Evolutionary conservation across 2,329 filamentous ascomycete species (phyloP).

Genomic region (Cercospora sojina): DNA sequence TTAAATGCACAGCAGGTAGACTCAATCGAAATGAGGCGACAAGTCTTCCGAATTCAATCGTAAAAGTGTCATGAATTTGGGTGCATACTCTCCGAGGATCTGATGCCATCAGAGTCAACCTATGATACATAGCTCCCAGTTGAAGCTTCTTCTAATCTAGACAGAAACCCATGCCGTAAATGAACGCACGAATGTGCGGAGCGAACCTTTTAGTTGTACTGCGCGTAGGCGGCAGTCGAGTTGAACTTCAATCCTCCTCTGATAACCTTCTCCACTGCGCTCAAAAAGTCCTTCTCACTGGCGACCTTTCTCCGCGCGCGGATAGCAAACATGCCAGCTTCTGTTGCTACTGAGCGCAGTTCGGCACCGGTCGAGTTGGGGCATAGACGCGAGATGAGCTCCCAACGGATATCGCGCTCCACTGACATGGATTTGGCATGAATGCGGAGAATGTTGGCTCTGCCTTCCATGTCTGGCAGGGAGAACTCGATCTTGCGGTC

Average conservation of each 20-base stretch:
- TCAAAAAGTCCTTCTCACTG: slow-evolving; percentile 97
- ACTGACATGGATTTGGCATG: slow-evolving; percentile 99
- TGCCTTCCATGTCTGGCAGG: slow-evolving; percentile 91
- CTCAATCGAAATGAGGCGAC: background rate
- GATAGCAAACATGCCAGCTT: slow-evolving; percentile 98
- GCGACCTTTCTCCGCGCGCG: slow-evolving; percentile 93
- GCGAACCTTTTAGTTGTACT: slow-evolving; percentile 76
- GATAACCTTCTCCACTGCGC: slow-evolving; percentile 98
- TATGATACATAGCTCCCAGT: slow-evolving; percentile 20
- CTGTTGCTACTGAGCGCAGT: slow-evolving; percentile 91
- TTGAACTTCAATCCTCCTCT: slow-evolving; percentile 99
- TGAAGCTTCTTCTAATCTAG: slow-evolving; percentile 16
- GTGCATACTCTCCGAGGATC: background rate
- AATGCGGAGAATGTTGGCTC: slow-evolving; percentile 95
- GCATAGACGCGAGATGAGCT: slow-evolving; percentile 94
- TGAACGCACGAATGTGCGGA: background rate
- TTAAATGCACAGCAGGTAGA: background rate
- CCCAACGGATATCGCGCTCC: slow-evolving; percentile 97
- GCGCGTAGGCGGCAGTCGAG: slow-evolving; percentile 95
- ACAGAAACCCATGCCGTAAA: slow-evolving; percentile 23
- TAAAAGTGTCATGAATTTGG: slow-evolving; percentile 2
- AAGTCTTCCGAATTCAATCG: background rate
- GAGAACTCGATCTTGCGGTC: slow-evolving; percentile 99
- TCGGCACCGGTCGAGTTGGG: slow-evolving; percentile 97
- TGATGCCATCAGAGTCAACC: background rate